These are phyloP conservation scores for Populus ilicifolia DNA, from an alignment of 345 rosid genomes.

Conservation along the genomic window DNA sequence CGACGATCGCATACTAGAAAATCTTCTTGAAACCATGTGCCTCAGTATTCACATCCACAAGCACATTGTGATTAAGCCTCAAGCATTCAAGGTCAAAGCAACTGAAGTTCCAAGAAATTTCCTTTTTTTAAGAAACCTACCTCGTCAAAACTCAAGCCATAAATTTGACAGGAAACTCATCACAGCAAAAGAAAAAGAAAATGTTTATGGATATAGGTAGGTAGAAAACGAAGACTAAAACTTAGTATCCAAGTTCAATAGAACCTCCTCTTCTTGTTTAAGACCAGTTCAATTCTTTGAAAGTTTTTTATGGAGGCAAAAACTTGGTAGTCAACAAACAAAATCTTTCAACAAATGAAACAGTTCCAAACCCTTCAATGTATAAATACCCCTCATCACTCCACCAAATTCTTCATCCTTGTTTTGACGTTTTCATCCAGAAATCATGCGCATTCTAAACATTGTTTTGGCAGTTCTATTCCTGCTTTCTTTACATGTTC, in stretches of 20 bases:
- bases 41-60: neutral
- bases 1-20: no score
- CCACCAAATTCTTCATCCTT: neutral
- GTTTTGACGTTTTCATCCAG: neutral
- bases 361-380: neutral
- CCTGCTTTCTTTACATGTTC: constrained; percentile 21
- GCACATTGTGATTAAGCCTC: neutral
- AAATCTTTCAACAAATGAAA: constrained; percentile 16
- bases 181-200: neutral
- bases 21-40: neutral
- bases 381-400: constrained; percentile 10
- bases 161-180: neutral
- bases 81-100: neutral
- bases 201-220: neutral
- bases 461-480: constrained; percentile 22
- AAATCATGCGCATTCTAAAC: constrained; percentile 21
- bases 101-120: constrained; percentile 10
- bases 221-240: neutral
- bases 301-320: neutral
- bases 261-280: neutral
- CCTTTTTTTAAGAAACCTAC: neutral
- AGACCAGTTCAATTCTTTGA: constrained; percentile 22
- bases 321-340: constrained; percentile 32
- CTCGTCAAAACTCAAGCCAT: neutral
- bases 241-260: constrained; percentile 4